Evolutionary conservation across 2,329 filamentous ascomycete species (phyloP).

Genomic region (Zopfia rhizophila): DNA sequence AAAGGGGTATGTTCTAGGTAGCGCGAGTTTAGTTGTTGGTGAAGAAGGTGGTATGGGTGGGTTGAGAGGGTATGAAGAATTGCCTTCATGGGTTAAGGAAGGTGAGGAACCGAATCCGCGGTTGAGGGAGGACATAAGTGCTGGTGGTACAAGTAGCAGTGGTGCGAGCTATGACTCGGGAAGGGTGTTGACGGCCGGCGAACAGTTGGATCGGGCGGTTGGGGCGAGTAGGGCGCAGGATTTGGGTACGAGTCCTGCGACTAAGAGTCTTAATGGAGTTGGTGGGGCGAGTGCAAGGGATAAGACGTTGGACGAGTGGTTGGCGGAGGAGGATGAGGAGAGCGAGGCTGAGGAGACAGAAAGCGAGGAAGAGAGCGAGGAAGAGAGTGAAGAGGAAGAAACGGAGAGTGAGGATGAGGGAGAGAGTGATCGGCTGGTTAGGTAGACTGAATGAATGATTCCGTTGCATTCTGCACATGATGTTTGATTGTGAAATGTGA

Average conservation of each 20-base stretch:
- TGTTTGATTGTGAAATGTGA: neutral
- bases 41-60: slow-evolving; percentile 75
- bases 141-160: slow-evolving; percentile 34
- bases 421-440: slow-evolving; percentile 51
- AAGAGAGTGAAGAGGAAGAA: slow-evolving; percentile 71
- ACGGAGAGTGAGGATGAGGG: slow-evolving; percentile 56
- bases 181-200: slow-evolving; percentile 66
- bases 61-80: slow-evolving; percentile 79
- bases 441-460: no score
- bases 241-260: slow-evolving; percentile 43
- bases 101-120: slow-evolving; percentile 82
- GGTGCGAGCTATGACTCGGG: slow-evolving; percentile 44
- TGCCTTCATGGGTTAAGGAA: slow-evolving; percentile 86
- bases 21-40: slow-evolving; percentile 84
- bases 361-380: slow-evolving; percentile 59
- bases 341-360: slow-evolving; percentile 62
- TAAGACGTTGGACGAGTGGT: slow-evolving; percentile 93
- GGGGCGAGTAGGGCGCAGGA: slow-evolving; percentile 44
- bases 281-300: slow-evolving; percentile 47
- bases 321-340: slow-evolving; percentile 72
- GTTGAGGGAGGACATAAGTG: slow-evolving; percentile 72
- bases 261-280: slow-evolving; percentile 63
- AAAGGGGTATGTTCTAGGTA: slow-evolving; percentile 81
- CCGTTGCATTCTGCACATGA: no score
- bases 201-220: slow-evolving; percentile 70